Evolutionary conservation across 371 early-diverging fungal species (phyloP).

Genomic region (Encephalitozoon hellem): DNA sequence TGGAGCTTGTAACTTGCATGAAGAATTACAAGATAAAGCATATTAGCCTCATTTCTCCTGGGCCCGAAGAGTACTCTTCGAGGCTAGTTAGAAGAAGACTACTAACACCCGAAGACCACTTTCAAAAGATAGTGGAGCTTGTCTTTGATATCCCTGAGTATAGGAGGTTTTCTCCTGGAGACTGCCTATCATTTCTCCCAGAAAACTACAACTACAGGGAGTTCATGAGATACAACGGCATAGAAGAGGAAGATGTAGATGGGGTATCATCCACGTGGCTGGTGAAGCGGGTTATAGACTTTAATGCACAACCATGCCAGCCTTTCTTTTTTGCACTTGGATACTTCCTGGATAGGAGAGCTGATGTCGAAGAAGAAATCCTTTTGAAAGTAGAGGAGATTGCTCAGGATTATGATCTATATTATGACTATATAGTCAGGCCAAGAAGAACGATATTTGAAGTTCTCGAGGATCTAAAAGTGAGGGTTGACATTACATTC

Average conservation of each 20-base stretch:
- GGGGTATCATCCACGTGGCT: background rate
- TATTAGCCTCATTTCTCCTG: background rate
- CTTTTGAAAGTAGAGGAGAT: slow-evolving; percentile 45
- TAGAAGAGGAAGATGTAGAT: background rate
- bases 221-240: slow-evolving; percentile 22
- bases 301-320: slow-evolving; percentile 41
- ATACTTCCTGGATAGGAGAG: background rate
- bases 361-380: background rate
- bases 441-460: slow-evolving; percentile 48
- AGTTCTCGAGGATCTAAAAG: slow-evolving; percentile 31
- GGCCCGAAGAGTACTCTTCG: background rate
- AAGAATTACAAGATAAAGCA: background rate
- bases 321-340: slow-evolving; percentile 29
- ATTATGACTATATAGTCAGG: slow-evolving; percentile 47
- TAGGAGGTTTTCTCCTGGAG: slow-evolving; percentile 46
- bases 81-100: background rate
- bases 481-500: slow-evolving; percentile 18
- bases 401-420: slow-evolving; percentile 51
- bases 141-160: slow-evolving; percentile 44
- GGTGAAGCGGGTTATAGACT: slow-evolving; percentile 34
- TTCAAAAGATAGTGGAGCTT: slow-evolving; percentile 39
- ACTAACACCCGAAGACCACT: slow-evolving; percentile 25
- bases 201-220: slow-evolving; percentile 46
- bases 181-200: slow-evolving; percentile 53
- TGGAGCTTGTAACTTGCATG: slow-evolving; percentile 1